Conservation (phyloP, 2,329 filamentous ascomycete species). For the Penicillium sp. region DNA sequence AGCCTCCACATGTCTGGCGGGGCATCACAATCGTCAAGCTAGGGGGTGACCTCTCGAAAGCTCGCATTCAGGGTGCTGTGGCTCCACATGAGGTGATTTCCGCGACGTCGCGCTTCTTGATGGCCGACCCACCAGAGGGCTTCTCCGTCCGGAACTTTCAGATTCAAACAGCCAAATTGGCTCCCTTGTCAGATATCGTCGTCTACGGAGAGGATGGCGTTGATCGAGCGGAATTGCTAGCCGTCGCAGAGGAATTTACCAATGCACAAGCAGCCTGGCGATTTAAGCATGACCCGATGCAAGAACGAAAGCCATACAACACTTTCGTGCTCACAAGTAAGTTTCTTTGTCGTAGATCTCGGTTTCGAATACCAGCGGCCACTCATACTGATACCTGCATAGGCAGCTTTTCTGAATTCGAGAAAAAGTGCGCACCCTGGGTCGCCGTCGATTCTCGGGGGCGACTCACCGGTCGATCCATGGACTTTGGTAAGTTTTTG, state of each 20-base stretch:
- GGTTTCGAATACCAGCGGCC: neutral
- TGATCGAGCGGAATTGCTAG: conserved; percentile 63
- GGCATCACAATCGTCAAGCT: conserved; percentile 86
- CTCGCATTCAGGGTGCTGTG: conserved; percentile 84
- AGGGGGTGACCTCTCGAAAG: conserved; percentile 71
- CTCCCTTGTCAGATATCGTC: conserved; percentile 85
- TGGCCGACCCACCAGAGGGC: conserved; percentile 82
- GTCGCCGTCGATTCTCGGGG: conserved; percentile 75
- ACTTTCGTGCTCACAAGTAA: conserved; percentile 73
- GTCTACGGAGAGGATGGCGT: conserved; percentile 76
- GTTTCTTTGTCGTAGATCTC: conserved; percentile 18
- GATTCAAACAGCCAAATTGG: conserved; percentile 87
- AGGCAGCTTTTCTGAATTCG: conserved; percentile 69
- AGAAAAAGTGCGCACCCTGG: conserved; percentile 67
- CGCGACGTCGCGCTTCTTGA: conserved; percentile 65
- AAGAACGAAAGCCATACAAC: conserved; percentile 68
- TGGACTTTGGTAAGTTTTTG: conserved; percentile 72
- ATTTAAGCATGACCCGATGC: conserved; percentile 59
- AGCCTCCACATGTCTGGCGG: conserved; percentile 73
- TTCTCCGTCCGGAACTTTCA: conserved; percentile 98
- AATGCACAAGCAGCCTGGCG: conserved; percentile 76
- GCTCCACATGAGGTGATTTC: conserved; percentile 77
- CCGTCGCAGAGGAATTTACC: conserved; percentile 65
- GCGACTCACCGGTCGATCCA: conserved; percentile 69
- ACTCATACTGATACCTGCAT: conserved; percentile 40